These are phyloP conservation scores for Tulasnella sp. DNA, from an alignment of 768 basidiomycete genomes.

Conservation along the genomic window DNA sequence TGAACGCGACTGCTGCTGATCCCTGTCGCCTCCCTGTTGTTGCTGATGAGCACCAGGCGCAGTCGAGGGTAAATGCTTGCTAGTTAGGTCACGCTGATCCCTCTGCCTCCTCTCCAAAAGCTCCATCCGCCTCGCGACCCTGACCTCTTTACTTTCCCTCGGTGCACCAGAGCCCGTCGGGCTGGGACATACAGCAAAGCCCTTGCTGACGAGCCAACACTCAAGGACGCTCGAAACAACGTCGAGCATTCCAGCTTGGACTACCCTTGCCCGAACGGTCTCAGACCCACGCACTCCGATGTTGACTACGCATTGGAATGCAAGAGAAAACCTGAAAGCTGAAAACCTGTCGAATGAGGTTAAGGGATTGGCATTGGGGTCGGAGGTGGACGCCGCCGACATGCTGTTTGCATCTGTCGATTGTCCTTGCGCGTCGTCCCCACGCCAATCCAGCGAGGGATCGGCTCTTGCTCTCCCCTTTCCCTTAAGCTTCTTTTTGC, in stretches of 20 bases:
- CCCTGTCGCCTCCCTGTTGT: slow-evolving; percentile 25
- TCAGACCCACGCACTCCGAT: slow-evolving; percentile 38
- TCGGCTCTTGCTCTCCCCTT: slow-evolving; percentile 4
- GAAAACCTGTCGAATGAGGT: slow-evolving; percentile 63
- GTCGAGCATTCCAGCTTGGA: slow-evolving; percentile 37
- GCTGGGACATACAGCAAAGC: slow-evolving; percentile 67
- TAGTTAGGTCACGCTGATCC: slow-evolving; percentile 35
- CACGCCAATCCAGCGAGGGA: no score
- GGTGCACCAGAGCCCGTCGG: slow-evolving; percentile 64
- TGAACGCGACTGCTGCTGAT: slow-evolving; percentile 3
- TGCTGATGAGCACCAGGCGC: slow-evolving; percentile 41
- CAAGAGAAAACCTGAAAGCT: slow-evolving; percentile 81
- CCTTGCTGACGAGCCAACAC: slow-evolving; percentile 33
- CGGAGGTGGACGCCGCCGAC: slow-evolving; percentile 41
- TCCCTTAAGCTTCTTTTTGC: background rate
- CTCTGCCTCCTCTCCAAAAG: slow-evolving; percentile 43
- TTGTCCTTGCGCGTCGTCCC: slow-evolving; percentile 15
- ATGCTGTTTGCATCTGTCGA: slow-evolving; percentile 26
- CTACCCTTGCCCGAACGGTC: slow-evolving; percentile 34
- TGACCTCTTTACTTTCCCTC: slow-evolving; percentile 64
- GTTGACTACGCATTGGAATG: slow-evolving; percentile 95
- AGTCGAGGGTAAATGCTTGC: slow-evolving; percentile 45
- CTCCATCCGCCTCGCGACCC: slow-evolving; percentile 50
- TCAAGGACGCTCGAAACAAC: slow-evolving; percentile 36
- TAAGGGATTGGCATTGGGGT: slow-evolving; percentile 37